Conservation (phyloP, 805 yeast genomes). For the Cyberlindnera xishuangbannaensis region DNA sequence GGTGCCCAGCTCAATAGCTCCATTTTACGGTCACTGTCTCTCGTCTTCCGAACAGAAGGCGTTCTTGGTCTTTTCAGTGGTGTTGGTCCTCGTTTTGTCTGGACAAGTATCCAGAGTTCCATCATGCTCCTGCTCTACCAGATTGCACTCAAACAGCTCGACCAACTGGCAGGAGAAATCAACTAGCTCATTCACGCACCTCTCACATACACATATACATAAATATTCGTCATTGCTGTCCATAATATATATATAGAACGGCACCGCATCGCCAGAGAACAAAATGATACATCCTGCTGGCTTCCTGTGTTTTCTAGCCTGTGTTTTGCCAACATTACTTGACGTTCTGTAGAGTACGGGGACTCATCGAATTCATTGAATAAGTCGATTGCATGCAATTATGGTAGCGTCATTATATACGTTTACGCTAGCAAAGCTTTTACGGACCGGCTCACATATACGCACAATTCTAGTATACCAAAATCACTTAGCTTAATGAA, state of each 20-base stretch:
- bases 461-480: no score
- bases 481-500: no score
- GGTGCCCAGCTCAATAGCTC: conserved; percentile 33
- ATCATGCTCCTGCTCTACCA: conserved; percentile 90
- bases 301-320: no score
- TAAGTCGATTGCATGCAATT: no score
- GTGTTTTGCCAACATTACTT: no score
- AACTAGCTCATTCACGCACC: not conserved
- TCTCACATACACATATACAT: not conserved
- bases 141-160: conserved; percentile 48
- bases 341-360: no score
- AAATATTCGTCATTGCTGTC: not conserved
- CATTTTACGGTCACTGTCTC: conserved; percentile 43
- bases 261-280: no score
- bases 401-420: no score
- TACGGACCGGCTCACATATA: no score
- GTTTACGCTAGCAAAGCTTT: no score
- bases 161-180: conserved; percentile 1
- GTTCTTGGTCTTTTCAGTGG: conserved; percentile 79
- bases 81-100: conserved; percentile 91
- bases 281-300: no score
- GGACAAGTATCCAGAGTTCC: conserved; percentile 95
- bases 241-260: not conserved
- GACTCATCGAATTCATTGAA: no score
- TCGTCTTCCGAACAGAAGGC: conserved; percentile 72